Evolutionary conservation across 2,329 filamentous ascomycete species (phyloP), one percentile per base, ranked within the genome.

Genomic region (Fusarium phyllophilum): DNA sequence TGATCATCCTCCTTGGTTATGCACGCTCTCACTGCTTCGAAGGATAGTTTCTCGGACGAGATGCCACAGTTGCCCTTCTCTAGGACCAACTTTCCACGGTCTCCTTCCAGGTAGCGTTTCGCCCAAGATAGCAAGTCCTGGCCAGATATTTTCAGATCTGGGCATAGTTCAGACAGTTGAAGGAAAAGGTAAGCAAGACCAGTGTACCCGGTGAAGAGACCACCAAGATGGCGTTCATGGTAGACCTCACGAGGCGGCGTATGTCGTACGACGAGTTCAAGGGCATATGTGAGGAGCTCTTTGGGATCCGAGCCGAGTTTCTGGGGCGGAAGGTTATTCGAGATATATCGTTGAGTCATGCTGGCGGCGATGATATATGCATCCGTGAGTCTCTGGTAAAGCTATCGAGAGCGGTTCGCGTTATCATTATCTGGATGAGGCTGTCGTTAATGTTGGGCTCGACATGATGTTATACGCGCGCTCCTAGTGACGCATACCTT

Each of bases 151-250:
- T 79, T 72, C 4, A 89, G 70, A 42, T 85, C 77, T 0, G 88
- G 86, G 31, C 86, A 83, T 6, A 79, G 68, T 6, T 78, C 78
- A 11, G 85, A 87, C 6, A 89, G 81, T 14, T 83, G 82, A 29
- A 88, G 84, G 78, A 90, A 88, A 15, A 90, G 82, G 69, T 88
- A 88, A 9, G 87, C 86, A n/a, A 89, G 81, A 20, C 87, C 86
- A 5, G 87, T 89, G 22, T 88, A 88, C 3, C 88, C 89, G 5
- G 80, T 82, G 74, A 86, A 88, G 18, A 90, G 77, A 1, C 89
- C 89, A n/a, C 83, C 81, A 18, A 86, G 78, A 20, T 80, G 70
- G 17, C 78, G 77, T 18, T 76, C 76, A 12, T 78, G 66, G 62
- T 86, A 85, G 7, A 75, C 67, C 20, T 78, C 70, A 26, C 79